Base-by-base conservation (phyloP, 2,329 filamentous ascomycete species). In the Capronia coronata region DNA sequence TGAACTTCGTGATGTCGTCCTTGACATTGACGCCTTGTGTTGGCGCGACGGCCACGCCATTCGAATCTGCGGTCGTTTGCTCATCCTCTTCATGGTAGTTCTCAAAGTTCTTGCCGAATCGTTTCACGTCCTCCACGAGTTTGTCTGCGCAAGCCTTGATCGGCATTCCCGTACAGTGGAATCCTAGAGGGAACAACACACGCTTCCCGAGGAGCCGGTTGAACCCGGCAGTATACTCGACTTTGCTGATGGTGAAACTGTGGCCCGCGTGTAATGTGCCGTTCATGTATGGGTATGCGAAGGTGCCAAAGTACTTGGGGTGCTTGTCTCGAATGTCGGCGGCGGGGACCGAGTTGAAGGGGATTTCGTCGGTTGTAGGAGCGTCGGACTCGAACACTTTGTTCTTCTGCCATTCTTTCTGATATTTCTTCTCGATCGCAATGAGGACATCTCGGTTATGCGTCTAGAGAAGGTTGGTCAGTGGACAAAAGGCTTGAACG, bases 91-190 rank as follows among this genome's bases (percentile, higher is more conserved):
- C 79, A 46, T 78, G 75, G 68, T 88, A 94, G 40, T 78, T 75
- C 63, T 90, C 84, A 56, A 97, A 97, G 63, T 89, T 82, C 65
- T 84, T 72, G 18, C 93, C 93, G 63, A 97, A 98, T 71, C 85
- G 75, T 69, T 87, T 82, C 49, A 97, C 84, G 71, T 98, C 93
- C 55, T 87, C 82, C 51, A 84, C 82, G 39, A 98, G 80, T 75
- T 97, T 97, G 75, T 98, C 91, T 47, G 93, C 89, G 63, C 87
- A 94, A 4, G 93, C 90, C 71, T 96, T 96, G 75, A 98, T 98
- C 39, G 90, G 89, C 84, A 98, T 94, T 62, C 93, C 93, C 0
- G 91, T 97, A 71, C 86, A 88, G 75, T 98, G 93, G 74, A 89
- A 98, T 25, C 91, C 93, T 64, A 93, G 84, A 49, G 93, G 93